Conservation (phyloP, 202 grass and related monocot species). For the Bolboschoenoplectus hybrid region DNA sequence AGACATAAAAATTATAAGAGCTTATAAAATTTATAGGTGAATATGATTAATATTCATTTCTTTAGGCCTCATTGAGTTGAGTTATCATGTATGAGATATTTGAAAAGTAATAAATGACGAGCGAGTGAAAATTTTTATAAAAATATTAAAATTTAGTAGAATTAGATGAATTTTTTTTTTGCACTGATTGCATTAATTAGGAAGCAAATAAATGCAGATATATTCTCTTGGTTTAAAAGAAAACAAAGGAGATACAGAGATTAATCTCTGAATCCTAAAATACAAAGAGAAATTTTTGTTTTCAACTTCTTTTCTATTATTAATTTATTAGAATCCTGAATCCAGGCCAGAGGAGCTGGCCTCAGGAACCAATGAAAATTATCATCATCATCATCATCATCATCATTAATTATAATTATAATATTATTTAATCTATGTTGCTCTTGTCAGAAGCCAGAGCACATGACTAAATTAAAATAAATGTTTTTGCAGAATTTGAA, state of each 20-base stretch:
- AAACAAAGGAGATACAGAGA: background rate
- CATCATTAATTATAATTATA: background rate
- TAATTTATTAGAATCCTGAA: background rate
- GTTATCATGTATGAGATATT: too few relatives aligned
- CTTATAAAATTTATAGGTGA: too few relatives aligned
- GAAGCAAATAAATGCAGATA: background rate
- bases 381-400: background rate
- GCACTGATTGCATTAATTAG: background rate
- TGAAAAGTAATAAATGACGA: too few relatives aligned
- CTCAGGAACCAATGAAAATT: background rate
- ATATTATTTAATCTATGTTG: background rate
- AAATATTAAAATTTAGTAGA: too few relatives aligned
- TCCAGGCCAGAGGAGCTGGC: background rate
- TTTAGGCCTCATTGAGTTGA: too few relatives aligned
- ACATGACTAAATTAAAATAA: background rate
- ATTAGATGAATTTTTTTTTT: background rate
- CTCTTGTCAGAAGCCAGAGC: background rate
- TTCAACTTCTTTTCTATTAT: background rate
- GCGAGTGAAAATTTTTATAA: too few relatives aligned
- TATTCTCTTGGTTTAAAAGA: background rate
- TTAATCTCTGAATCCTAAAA: background rate
- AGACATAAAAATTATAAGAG: too few relatives aligned
- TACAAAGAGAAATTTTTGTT: background rate
- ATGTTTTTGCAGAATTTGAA: background rate
- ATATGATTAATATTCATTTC: too few relatives aligned